Evolutionary conservation across 2,329 filamentous ascomycete genomes (phyloP).

Genomic region (Talaromyces atroroseus): DNA sequence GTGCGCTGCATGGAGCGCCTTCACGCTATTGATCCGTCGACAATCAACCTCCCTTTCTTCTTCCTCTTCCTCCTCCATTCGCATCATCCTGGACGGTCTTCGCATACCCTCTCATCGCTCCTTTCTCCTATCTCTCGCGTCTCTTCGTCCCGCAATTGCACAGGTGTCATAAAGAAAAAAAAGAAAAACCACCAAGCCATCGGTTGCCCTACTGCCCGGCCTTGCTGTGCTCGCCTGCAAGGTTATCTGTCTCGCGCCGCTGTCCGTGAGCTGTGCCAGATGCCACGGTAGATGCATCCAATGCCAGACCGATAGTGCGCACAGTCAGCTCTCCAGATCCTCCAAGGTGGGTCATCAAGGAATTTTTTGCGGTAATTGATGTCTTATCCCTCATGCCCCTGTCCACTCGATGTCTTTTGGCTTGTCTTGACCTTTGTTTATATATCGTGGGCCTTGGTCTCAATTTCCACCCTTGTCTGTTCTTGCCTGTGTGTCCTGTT

Average conservation of each 20-base stretch:
- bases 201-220: not conserved
- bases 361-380: not conserved
- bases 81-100: not conserved
- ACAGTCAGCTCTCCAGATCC: not conserved
- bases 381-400: conserved; percentile 2
- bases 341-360: conserved; percentile 6
- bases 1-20: not conserved
- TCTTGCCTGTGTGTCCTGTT: not conserved
- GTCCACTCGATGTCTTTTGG: not conserved
- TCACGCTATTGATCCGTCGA: not conserved
- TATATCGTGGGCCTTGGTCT: not conserved
- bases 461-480: not conserved
- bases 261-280: not conserved
- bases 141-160: not conserved
- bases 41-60: not conserved
- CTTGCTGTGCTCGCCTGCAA: conserved; percentile 13
- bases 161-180: not conserved
- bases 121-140: not conserved
- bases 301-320: not conserved
- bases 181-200: not conserved
- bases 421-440: not conserved
- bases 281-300: not conserved
- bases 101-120: not conserved
- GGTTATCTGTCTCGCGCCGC: conserved; percentile 6
- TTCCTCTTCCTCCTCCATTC: not conserved